Conservation (phyloP, 805 yeast species). For the Saturnispora silvae region DNA sequence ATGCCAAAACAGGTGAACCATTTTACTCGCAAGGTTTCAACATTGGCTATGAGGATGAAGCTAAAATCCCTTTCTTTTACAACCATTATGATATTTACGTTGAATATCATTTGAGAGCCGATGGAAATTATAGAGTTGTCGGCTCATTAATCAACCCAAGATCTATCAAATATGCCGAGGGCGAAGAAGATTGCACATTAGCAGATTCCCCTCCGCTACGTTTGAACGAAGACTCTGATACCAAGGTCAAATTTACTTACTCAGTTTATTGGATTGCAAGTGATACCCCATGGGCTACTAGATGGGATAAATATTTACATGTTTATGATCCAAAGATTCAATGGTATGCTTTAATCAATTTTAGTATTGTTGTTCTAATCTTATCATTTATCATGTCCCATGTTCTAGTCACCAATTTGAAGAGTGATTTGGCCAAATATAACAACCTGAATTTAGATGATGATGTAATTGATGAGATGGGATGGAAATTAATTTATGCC, state of each 20-base stretch:
- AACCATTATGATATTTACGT: conserved; percentile 74
- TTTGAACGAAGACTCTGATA: conserved; percentile 39
- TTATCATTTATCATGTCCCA: conserved; percentile 72
- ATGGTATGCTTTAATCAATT: conserved; percentile 88
- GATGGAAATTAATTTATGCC: conserved; percentile 95
- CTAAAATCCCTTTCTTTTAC: conserved; percentile 44
- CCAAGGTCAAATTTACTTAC: conserved; percentile 70
- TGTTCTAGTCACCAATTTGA: conserved; percentile 66
- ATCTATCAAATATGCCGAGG: conserved; percentile 30
- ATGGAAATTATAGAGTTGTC: conserved; percentile 70
- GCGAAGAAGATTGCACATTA: conserved; percentile 15
- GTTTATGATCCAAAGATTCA: conserved; percentile 88
- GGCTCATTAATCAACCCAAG: conserved; percentile 74
- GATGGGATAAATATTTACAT: conserved; percentile 96
- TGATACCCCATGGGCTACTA: conserved; percentile 85
- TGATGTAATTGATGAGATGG: conserved; percentile 84
- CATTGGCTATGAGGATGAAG: conserved; percentile 58
- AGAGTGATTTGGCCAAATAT: conserved; percentile 76
- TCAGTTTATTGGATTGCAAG: conserved; percentile 65
- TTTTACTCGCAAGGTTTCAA: conserved; percentile 78
- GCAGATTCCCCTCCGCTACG: conserved; percentile 31
- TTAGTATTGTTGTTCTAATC: conserved; percentile 69
- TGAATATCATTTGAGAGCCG: conserved; percentile 72
- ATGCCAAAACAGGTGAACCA: conserved; percentile 44
- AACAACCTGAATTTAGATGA: conserved; percentile 83